These are phyloP conservation scores for Colletotrichum camelliae DNA, from an alignment of 2,329 filamentous ascomycete genomes.

Conservation along the genomic window DNA sequence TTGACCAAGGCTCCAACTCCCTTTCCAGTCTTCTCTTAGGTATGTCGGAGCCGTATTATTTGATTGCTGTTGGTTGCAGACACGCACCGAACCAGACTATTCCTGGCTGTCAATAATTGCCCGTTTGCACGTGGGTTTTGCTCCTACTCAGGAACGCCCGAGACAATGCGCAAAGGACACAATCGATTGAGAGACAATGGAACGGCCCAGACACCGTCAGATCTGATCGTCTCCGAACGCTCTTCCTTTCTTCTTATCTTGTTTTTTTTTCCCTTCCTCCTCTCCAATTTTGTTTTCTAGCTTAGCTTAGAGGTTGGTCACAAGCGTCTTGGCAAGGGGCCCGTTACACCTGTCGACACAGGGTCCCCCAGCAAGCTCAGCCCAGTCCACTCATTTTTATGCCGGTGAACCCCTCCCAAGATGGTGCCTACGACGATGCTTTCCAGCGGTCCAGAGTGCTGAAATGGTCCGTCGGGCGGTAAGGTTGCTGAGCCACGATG, in stretches of 20 bases:
- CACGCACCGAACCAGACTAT: background rate
- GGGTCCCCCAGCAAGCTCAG: background rate
- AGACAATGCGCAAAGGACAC: background rate
- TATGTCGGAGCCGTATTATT: background rate
- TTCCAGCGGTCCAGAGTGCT: background rate
- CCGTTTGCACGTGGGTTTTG: background rate
- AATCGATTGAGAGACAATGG: background rate
- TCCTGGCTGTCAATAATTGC: background rate
- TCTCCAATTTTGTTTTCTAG: background rate
- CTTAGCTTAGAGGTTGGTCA: background rate
- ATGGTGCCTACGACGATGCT: background rate
- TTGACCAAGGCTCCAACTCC: background rate
- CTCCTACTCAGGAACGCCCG: background rate
- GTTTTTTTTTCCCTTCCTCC: background rate
- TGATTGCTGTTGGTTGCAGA: background rate
- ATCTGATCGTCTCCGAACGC: background rate
- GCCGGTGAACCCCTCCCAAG: background rate
- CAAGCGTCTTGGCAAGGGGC: conserved; percentile 7
- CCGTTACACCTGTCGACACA: background rate
- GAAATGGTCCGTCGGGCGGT: background rate
- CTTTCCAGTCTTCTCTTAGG: background rate
- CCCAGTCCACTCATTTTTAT: background rate
- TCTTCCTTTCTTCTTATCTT: background rate
- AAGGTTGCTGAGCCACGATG: background rate
- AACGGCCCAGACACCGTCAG: background rate